A percentile compares a stretch with the other conserved stretches of the same genome.
Evolutionary conservation across 1,284 basidiomycete genomes (phyloP).

Genomic region (Ustilago crameri): DNA sequence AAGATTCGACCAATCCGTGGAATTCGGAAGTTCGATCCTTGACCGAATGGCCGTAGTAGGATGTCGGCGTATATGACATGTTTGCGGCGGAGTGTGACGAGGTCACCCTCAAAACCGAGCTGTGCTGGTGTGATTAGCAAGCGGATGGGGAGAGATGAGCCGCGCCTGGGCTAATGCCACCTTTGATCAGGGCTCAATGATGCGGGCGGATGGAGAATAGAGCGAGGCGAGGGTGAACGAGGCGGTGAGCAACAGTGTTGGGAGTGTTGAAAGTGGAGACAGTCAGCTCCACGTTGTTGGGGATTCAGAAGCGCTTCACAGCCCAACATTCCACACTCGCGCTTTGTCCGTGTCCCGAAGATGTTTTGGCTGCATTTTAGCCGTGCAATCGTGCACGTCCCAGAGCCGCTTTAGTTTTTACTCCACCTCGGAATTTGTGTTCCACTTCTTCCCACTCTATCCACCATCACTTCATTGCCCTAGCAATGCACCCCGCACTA

Average conservation of each 20-base stretch:
- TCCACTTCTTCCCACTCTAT: neutral
- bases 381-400: neutral
- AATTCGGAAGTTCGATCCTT: constrained; percentile 66
- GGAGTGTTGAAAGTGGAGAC: neutral
- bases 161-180: too few species aligned
- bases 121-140: neutral
- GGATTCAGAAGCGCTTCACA: too few species aligned
- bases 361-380: neutral
- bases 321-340: too few species aligned
- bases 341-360: constrained; percentile 2
- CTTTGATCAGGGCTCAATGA: too few species aligned
- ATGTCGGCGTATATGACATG: constrained; percentile 59
- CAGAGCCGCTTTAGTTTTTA: neutral
- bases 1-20: constrained; percentile 44
- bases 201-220: neutral
- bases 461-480: neutral
- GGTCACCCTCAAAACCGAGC: neutral
- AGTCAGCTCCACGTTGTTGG: constrained; percentile 1
- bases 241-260: neutral
- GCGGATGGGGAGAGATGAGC: too few species aligned
- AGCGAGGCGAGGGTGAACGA: neutral
- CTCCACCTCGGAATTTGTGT: neutral
- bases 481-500: constrained; percentile 28
- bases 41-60: constrained; percentile 53
- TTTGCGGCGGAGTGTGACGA: neutral